Conservation (phyloP, 1,284 basidiomycete species). For the Sparassis latifolia region DNA sequence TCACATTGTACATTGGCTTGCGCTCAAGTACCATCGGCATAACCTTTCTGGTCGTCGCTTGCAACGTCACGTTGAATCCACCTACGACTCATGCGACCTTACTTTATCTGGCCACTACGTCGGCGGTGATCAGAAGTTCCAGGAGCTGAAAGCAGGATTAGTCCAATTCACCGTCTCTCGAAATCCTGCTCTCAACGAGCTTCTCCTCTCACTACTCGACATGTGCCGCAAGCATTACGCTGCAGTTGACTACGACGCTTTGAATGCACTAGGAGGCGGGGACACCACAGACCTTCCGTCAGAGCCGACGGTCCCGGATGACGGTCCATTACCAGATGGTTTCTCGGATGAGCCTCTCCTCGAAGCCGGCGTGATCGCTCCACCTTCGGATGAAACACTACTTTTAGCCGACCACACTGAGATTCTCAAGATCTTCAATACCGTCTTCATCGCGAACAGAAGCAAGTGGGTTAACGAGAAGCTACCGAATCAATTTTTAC, state of each 20-base stretch:
- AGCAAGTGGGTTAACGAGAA: too few relatives aligned
- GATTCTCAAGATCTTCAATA: too few relatives aligned
- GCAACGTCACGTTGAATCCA: neutral
- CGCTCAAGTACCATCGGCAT: neutral
- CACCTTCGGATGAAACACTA: too few relatives aligned
- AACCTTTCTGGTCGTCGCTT: neutral
- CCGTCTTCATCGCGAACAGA: too few relatives aligned
- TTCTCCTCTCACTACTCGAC: neutral
- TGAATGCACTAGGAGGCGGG: neutral
- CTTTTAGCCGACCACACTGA: too few relatives aligned
- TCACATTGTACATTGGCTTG: conserved; percentile 5
- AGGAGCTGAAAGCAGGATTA: neutral
- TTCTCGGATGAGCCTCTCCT: neutral
- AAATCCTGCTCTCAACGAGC: neutral
- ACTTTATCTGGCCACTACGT: neutral
- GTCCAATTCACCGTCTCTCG: neutral
- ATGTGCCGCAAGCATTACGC: neutral
- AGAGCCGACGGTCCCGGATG: neutral
- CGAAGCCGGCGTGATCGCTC: too few relatives aligned
- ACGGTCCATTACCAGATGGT: neutral
- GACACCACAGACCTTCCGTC: neutral
- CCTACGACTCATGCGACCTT: neutral
- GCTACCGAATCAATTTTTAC: too few relatives aligned
- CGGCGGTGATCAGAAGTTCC: neutral
- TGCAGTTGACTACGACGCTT: neutral